Percentiles rank a stretch among this genome's conserved stretches.
phyloP scores from a whole-genome alignment of 2,329 filamentous ascomycete genomes.

The Colletotrichum navitas region DNA sequence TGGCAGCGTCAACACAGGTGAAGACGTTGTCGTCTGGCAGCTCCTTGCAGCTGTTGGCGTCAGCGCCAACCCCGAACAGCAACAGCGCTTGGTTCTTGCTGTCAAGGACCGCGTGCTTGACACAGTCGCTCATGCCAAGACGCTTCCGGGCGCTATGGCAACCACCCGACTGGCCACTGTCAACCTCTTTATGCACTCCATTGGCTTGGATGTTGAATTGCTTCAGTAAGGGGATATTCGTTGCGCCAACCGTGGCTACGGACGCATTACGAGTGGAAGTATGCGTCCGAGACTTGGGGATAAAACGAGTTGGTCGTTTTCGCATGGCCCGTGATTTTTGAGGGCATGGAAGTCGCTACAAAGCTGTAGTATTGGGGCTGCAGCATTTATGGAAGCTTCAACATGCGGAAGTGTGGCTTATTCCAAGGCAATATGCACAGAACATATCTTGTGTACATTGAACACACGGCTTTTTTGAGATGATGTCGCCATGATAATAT shows the following conservation, averaged over 20 bases:
- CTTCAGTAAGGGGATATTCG: conserved; percentile 53
- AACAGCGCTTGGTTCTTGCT: conserved; percentile 91
- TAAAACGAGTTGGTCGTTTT: conserved; percentile 9
- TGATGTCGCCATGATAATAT: conserved; percentile 23
- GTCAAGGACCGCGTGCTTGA: conserved; percentile 99
- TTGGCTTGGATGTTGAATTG: conserved; percentile 95
- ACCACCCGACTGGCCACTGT: conserved; percentile 89
- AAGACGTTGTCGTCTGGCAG: conserved; percentile 98
- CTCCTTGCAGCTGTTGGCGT: conserved; percentile 96
- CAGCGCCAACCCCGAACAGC: conserved; percentile 92
- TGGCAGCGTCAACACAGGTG: conserved; percentile 86
- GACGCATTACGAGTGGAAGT: conserved; percentile 21
- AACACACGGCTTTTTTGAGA: conserved; percentile 30
- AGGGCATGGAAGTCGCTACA: conserved; percentile 30
- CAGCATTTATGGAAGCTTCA: conserved; percentile 24
- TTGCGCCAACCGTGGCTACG: conserved; percentile 10
- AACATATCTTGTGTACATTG: conserved; percentile 41
- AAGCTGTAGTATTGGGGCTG: conserved; percentile 36
- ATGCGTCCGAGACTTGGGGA: conserved; percentile 28
- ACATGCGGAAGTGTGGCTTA: conserved; percentile 16
- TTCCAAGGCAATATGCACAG: conserved; percentile 37
- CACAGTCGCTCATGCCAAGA: conserved; percentile 90
- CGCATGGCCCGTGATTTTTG: conserved; percentile 34
- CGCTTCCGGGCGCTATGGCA: conserved; percentile 87
- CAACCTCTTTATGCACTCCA: conserved; percentile 98